Evolutionary conservation across 2,329 filamentous ascomycete species (phyloP), one percentile per base, ranked within the genome.

Genomic region (Xylaria sp.): DNA sequence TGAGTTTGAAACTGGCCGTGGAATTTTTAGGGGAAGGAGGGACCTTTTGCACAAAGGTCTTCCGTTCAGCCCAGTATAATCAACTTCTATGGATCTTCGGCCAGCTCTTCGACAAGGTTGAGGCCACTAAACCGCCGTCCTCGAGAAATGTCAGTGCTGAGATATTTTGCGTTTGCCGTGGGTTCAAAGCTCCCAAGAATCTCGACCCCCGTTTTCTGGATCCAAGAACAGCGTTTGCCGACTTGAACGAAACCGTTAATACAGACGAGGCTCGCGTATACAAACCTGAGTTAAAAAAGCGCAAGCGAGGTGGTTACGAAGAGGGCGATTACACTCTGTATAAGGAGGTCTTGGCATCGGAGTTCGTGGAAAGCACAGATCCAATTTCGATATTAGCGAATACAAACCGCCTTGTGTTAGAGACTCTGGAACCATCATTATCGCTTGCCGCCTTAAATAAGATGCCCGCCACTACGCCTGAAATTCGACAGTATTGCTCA

Each of bases 251-350:
- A 66, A 89, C 92, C 1, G 92, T 91, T 0, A 93, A 94, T 1
- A 99, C 98, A 81, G 97, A 98, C 74, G 96, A 99, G 80, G 96
- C 96, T 47, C 97, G 97, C 80, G 96, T 99, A 1, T 99, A 95
- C 85, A 98, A 99, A 73, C 96, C 96, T 0, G 96, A 99, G 79
- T 86, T 93, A 78, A 99, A 98, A 87, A 99, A 98, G 88, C 86
- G 96, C 67, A 98, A 98, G 88, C 87, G 96, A 84, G 95, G 97
- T 53, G 96, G 96, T 85, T 99, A 99, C 73, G 95, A 98, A 73
- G 96, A 99, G 81, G 95, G 93, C 42, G 94, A 99, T 73, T 97
- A 91, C 80, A 95, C 90, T 4, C 93, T 97, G 75, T 97, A 92
- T 84, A 97, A 98, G 79, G 93, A 97, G 77, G 88, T 92, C 2